Evolutionary conservation across 805 yeast species (phyloP), one percentile per base, ranked within the genome.

Genomic region (Zygosaccharomyces bisporus): DNA sequence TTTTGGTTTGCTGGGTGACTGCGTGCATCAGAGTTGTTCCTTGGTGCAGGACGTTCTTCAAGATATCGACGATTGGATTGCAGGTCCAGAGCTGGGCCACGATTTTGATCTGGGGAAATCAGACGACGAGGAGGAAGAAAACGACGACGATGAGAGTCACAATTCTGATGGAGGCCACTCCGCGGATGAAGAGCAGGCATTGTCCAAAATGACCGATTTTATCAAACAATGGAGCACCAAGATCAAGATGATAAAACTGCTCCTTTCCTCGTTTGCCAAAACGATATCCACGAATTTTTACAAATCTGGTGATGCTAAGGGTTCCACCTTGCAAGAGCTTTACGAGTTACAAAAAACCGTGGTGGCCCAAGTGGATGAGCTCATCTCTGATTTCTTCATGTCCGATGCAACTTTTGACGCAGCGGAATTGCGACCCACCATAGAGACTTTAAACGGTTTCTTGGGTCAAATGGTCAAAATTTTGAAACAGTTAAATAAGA

Each of bases 21-120:
- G 73, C 43, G 63, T 83, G 3, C 52, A 51, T 25, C 34, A 32
- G 1, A 56, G 60, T 41, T 34, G 49, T 33, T 69, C 66, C 30
- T 57, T 84, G 44, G 68, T 83, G 5, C 74, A 71, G 14, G 91
- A 84, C 61, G 83, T 81, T 0, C 62, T 76, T n/a, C 76, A 72
- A 7, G 95, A 86, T 54, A 72, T 83, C 40, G 77, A 70, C 16
- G 86, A 78, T 46, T 86, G 91, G 86, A 56, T 81, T 2, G 77
- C 78, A 46, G 73, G 81, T 49, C 91, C 90, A 0, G 67, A 66
- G 10, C 66, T 65, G 77, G 82, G 78, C 2, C 55, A 62, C 46
- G 74, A 63, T 25, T 68, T 61, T 16, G 54, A 49, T 10, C 54
- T 52, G 3, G 69, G 63, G 4, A 67, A 55, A 4, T 66, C 56